Conservation (phyloP, 2,329 filamentous ascomycete species). For the Hymenoscyphus occultus region DNA sequence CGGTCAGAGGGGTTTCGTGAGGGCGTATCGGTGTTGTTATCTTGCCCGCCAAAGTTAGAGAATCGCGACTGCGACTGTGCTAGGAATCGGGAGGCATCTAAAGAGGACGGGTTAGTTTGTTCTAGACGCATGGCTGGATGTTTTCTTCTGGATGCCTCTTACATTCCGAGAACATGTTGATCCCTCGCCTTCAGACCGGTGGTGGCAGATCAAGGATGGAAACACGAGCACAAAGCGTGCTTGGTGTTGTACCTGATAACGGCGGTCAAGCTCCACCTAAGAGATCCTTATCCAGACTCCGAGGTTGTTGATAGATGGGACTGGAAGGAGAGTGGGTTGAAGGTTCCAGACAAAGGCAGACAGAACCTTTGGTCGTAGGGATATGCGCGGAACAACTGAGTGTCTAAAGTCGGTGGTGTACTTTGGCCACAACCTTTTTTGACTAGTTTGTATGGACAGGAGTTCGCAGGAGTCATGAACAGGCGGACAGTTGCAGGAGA, state of each 20-base stretch:
- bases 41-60: conserved; percentile 65
- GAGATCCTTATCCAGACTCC: conserved; percentile 8
- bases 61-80: conserved; percentile 93
- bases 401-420: neutral
- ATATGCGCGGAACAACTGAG: neutral
- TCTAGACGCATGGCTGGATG: neutral
- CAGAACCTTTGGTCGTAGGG: neutral
- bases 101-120: neutral
- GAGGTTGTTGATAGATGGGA: neutral
- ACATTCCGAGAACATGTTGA: conserved; percentile 38
- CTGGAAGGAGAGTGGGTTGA: neutral
- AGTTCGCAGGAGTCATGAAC: neutral
- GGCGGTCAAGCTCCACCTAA: conserved; percentile 8
- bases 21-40: conserved; percentile 41
- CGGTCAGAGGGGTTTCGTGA: conserved; percentile 37
- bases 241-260: conserved; percentile 14
- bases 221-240: conserved; percentile 9
- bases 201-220: conserved; percentile 4
- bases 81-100: conserved; percentile 95
- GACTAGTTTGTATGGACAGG: neutral
- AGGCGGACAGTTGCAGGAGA: neutral
- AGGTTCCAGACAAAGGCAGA: neutral
- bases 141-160: conserved; percentile 18
- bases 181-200: conserved; percentile 10
- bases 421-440: neutral